Evolutionary conservation across 164 flowering plant species (phyloP).

Genomic region (Chimonanthus praecox): DNA sequence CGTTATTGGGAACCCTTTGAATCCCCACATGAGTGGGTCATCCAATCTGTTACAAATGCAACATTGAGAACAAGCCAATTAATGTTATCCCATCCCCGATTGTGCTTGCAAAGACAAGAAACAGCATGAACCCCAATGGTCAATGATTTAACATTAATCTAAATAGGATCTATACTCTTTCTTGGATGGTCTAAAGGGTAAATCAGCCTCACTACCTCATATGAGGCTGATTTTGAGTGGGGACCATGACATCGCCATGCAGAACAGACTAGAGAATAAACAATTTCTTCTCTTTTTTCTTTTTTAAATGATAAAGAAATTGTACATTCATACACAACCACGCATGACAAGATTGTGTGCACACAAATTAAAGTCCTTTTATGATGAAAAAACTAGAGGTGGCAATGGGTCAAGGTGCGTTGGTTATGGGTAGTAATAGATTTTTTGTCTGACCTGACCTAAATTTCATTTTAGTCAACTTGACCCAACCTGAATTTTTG

Average conservation of each 20-base stretch:
- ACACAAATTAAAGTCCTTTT: too few relatives aligned
- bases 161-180: not conserved
- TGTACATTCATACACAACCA: too few relatives aligned
- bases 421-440: too few relatives aligned
- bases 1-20: constrained; percentile 63
- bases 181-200: too few relatives aligned
- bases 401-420: too few relatives aligned
- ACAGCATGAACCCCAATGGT: not conserved
- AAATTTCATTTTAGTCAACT: too few relatives aligned
- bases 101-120: not conserved
- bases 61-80: not conserved
- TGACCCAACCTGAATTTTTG: too few relatives aligned
- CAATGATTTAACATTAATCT: not conserved
- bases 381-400: too few relatives aligned
- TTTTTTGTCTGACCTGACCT: too few relatives aligned
- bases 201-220: too few relatives aligned
- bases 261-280: not conserved
- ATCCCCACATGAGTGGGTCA: constrained; percentile 96
- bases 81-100: not conserved
- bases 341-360: too few relatives aligned
- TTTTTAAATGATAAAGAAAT: too few relatives aligned
- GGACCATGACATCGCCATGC: not conserved
- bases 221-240: not conserved
- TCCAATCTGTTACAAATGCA: constrained; percentile 50
- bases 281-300: not conserved